Base-by-base conservation (phyloP, 768 basidiomycete species). In the Macrocybe gigantea region DNA sequence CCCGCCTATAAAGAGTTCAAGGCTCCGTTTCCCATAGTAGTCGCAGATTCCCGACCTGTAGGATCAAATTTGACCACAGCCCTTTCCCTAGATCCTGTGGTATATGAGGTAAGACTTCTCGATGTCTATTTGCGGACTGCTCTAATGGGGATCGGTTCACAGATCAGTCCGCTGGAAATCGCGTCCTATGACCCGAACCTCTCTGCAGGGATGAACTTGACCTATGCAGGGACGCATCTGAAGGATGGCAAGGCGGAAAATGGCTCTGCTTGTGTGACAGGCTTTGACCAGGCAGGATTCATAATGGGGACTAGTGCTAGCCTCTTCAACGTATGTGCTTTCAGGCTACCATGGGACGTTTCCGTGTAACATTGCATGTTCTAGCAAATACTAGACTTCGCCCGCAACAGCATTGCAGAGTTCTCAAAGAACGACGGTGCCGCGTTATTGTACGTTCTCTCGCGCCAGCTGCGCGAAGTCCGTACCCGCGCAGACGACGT, bases 221-320 rank as follows among this genome's bases (percentile, higher is more conserved):
- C 75, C 0, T 80, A 75, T 53, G 73, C 78, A 5, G 92, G 92
- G 5, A 88, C 87, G 0, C 70, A 73, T 50, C 59, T 91, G 12
- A 60, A 64, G 15, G 75, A 83, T 48, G 87, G 85, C 3, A 57
- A 68, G 49, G 74, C 83, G 0, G 66, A 63, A 8, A 80, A 78
- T 50, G 61, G 68, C 5, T 75, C 79, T 8, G 63, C 77, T 1
- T 94, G 92, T 60, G 81, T 82, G 9, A 77, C 74, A 5, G 82
- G 81, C 6, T 91, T 89, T 55, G 87, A 91, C 58, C 85, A 85
- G 60, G 77, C 75, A 0, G 76, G 74, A 0, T 92, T 88, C 60
- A 60, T 91, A 33, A 83, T 88, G 72, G 89, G 85, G 7, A 79
- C 79, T 2, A 88, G 87, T 34, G 78, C 85, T 12, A 83, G 76